Base-by-base conservation (phyloP, 108 stramenopile species). In the Mediolabrus comicus region DNA sequence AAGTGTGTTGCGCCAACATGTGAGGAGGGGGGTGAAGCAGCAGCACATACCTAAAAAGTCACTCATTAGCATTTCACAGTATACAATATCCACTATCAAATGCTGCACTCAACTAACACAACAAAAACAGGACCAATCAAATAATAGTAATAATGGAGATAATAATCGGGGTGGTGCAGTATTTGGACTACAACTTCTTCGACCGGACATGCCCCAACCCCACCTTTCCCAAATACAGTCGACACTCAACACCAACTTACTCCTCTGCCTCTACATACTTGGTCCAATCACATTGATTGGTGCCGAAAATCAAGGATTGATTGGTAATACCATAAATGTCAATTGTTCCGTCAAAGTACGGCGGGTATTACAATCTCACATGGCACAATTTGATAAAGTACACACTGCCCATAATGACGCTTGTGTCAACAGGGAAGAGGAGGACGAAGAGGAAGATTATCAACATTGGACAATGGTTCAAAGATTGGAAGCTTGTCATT, bases 251-350 rank as follows among this genome's bases (percentile, higher is more conserved):
- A 29, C 46, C 0, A 31, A 69, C 30, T 34, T 68, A 22, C 55
- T 60, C 26, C 22, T 75, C 28, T 69, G 74, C 43, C 49, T 75
- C 0, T 75, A 75, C 53, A 16, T 75, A 0, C 34, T 28, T 4
- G 67, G 67, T 7, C 19, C 19, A 22, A 49, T 75, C 10, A 36
- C 67, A 13, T 38, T 43, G 8, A 57, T 68, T 62, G 74, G 74
- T 12, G 74, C 74, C 12, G 74, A 75, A 34, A 75, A 75, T 57
- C 67, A 68, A 46, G 74, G 74, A 19, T 27, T 75, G 35, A 75
- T 75, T 49, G 74, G 74, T 0, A 28, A 68, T 27, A 26, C 51
- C 12, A 43, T 28, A 4, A 67, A 75, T 63, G 74, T 75, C 26
- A 67, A 75, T 32, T 63, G 67, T 12, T 67, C 65, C 19, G 25